phyloP scores from a whole-genome alignment of 2,329 filamentous ascomycete genomes.

The Colletotrichum limetticola region DNA sequence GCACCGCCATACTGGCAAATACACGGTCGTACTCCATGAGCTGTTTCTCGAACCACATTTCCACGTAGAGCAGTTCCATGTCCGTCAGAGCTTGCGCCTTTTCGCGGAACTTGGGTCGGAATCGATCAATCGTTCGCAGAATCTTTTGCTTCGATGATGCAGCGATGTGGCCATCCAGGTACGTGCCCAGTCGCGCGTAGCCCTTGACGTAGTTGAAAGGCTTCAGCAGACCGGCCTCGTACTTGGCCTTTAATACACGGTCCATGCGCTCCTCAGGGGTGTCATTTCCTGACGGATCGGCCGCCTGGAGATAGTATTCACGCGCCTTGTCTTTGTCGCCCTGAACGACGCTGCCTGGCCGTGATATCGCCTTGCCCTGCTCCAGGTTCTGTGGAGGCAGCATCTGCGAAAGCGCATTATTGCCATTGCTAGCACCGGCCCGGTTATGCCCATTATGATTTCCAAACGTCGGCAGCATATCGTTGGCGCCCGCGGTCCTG shows the following conservation, averaged over 20 bases:
- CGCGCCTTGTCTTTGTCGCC: constrained; percentile 80
- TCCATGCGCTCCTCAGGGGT: constrained; percentile 96
- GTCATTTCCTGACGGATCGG: constrained; percentile 87
- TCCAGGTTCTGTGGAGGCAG: constrained; percentile 57
- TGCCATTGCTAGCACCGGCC: constrained; percentile 39
- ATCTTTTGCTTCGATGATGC: constrained; percentile 89
- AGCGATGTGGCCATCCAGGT: constrained; percentile 90
- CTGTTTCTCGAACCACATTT: constrained; percentile 99
- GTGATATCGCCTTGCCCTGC: constrained; percentile 66
- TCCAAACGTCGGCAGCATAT: constrained; percentile 61
- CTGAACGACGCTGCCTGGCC: constrained; percentile 69
- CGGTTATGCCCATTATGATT: constrained; percentile 47
- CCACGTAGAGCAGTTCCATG: constrained; percentile 92
- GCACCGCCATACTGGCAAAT: constrained; percentile 98
- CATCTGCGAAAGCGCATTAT: constrained; percentile 48
- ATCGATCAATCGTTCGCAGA: constrained; percentile 88
- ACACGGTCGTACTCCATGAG: constrained; percentile 98
- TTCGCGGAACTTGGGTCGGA: constrained; percentile 94
- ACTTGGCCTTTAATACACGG: constrained; percentile 92
- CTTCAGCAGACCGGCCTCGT: constrained; percentile 92
- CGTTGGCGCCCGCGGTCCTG: constrained; percentile 54
- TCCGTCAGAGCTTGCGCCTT: constrained; percentile 93
- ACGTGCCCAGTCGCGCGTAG: constrained; percentile 88
- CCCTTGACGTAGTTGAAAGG: constrained; percentile 99
- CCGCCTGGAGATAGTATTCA: constrained; percentile 97